These are phyloP conservation scores for Ascomycota sp. DNA, from an alignment of 2,329 filamentous ascomycete species.

Conservation along the genomic window DNA sequence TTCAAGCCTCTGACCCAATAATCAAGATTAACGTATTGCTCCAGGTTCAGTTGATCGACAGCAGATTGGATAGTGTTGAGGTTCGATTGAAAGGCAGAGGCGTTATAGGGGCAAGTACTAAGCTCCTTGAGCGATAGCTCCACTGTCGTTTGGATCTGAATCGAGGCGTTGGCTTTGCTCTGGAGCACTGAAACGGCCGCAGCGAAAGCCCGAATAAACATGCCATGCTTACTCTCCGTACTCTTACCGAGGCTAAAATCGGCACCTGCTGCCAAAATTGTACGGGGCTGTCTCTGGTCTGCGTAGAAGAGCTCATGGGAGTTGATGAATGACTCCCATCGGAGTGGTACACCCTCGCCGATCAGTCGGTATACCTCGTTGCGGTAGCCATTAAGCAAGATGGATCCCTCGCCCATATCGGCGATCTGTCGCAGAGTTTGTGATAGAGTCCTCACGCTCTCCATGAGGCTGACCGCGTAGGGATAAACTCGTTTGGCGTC, in stretches of 20 bases:
- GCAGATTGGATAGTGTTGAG: slow-evolving; percentile 75
- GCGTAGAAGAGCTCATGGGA: slow-evolving; percentile 71
- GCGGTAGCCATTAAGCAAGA: slow-evolving; percentile 75
- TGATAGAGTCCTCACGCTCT: slow-evolving; percentile 83
- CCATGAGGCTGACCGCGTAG: slow-evolving; percentile 94
- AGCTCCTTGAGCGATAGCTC: slow-evolving; percentile 72
- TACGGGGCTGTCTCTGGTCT: slow-evolving; percentile 25
- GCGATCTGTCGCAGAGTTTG: slow-evolving; percentile 73
- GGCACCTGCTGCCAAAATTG: slow-evolving; percentile 14
- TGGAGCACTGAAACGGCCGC: slow-evolving; percentile 74
- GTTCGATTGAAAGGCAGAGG: slow-evolving; percentile 56
- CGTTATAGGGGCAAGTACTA: slow-evolving; percentile 65
- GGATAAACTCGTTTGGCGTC: slow-evolving; percentile 98
- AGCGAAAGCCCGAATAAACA: slow-evolving; percentile 90
- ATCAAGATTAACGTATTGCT: slow-evolving; percentile 83
- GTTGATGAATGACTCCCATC: slow-evolving; percentile 97
- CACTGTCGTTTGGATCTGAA: slow-evolving; percentile 57
- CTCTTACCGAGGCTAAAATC: slow-evolving; percentile 28
- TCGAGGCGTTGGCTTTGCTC: slow-evolving; percentile 61
- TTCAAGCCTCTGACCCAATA: slow-evolving; percentile 86
- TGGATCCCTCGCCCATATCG: slow-evolving; percentile 70
- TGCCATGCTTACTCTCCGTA: slow-evolving; percentile 79
- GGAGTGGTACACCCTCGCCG: slow-evolving; percentile 67
- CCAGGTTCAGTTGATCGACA: slow-evolving; percentile 88
- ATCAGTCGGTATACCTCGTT: slow-evolving; percentile 77